Evolutionary conservation across 352 stramenopile species (phyloP), one percentile per base, ranked within the genome.

Genomic region (Phytophthora cryptogea): DNA sequence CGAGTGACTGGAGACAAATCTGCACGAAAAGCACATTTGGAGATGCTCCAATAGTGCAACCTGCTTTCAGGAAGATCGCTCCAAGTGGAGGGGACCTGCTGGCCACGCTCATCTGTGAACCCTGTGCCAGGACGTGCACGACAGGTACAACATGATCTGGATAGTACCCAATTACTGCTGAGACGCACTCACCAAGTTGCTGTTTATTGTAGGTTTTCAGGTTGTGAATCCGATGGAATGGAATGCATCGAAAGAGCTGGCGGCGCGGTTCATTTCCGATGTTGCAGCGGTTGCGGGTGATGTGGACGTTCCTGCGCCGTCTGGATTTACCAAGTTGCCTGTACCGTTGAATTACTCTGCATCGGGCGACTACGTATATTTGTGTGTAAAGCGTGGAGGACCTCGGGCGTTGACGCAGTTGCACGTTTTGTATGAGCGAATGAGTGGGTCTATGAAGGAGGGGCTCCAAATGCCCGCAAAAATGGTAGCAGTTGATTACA

Each of bases 11-110:
- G 80, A 63, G 36, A 7, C 62, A 88, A 31, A 83, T 90, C 41
- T 92, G 83, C 50, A 84, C 73, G 4, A 80, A 80, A 28, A 76
- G 67, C 45, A 74, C 66, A 0, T 90, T 92, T 52, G 80, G 83
- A n/a, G 49, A 66, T 16, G 53, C 55, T 2, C 60, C 70, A 0
- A 54, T 86, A 2, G 66, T 89, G n/a, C 83, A 92, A 49, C 68
- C 66, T 39, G 75, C 72, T 7, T 92, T 86, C 46, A 61, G 69
- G 7, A 68, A 63, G 28, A 33, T 72, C 16, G 8, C 23, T 3
- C 27, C 35, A 3, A 43, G 13, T 31, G 42, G 42, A 2, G 48
- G 26, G 8, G 59, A 63, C 1, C 35, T 51, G 5, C 27, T 64
- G 4, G 35, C 17, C 8, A 64, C 43, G 2, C n/a, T 89, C 20